Base-by-base conservation (phyloP, 768 basidiomycete species). In the Clitopilus hobsonii region DNA sequence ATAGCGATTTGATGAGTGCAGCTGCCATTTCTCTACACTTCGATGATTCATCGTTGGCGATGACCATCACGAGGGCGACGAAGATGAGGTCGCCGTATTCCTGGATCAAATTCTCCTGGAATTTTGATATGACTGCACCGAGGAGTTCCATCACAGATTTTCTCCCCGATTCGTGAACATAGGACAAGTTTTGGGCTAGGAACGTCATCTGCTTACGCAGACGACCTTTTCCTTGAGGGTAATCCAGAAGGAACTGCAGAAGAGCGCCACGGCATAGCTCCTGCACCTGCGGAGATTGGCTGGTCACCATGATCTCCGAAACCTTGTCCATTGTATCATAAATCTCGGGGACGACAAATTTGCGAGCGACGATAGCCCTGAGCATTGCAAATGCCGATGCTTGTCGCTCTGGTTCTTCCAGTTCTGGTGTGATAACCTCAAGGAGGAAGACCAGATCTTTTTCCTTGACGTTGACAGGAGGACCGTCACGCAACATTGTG, bases 241-340 rank as follows among this genome's bases (percentile, higher is more conserved):
- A 99, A 62, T 99, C 96, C 8, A 98, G 82, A 49, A 98, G 75
- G 78, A 99, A 99, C 64, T 95, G 93, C 32, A 98, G 82, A 23
- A 96, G 77, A 26, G 94, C 83, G 47, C 87, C 84, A 18, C 97
- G 87, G 56, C 92, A 96, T 7, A 91, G 83, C 66, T 97, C 94
- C 65, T 95, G 95, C 6, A 96, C 92, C 61, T 89, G 87, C 0
- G 84, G 69, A 2, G 95, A 94, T 68, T 98, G 96, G 60, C 83
- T 94, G 11, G 94, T 95, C 36, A 99, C 92, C 79, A 97, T 86
- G 61, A 96, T 83, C 60, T 93, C 88, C 2, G 93, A 86, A 20
- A 98, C 86, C 56, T 86, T 85, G 56, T 92, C 91, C 95, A 99
- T 98, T 29, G 95, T 72, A 68, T 98, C 95, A 72, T 99, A 99